Evolutionary conservation across 768 basidiomycete genomes (phyloP).

Genomic region (Holtermanniella nyarrowii): DNA sequence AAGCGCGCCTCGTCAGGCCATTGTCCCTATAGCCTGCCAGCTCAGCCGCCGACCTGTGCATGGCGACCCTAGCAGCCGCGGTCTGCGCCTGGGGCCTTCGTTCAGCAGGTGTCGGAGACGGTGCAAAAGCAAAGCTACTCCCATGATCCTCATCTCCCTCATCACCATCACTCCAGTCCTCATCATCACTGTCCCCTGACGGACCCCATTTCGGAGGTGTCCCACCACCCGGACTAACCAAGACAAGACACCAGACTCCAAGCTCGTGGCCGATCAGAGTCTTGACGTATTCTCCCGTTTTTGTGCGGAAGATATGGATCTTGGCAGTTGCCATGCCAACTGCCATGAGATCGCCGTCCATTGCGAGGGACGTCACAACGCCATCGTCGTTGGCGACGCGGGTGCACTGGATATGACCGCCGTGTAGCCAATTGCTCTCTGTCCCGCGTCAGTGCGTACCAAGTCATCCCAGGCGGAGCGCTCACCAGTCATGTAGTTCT

Average conservation of each 20-base stretch:
- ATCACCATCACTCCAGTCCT: not conserved
- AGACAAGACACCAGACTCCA: conserved; percentile 86
- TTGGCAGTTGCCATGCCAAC: conserved; percentile 77
- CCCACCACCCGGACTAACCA: conserved; percentile 59
- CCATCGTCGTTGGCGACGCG: conserved; percentile 52
- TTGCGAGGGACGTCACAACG: conserved; percentile 75
- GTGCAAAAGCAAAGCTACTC: not conserved
- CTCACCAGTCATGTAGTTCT: conserved; percentile 62
- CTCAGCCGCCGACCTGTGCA: not conserved
- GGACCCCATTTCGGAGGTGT: not conserved
- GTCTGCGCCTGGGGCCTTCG: not conserved
- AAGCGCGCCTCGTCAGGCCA: not conserved
- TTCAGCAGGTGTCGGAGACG: not conserved
- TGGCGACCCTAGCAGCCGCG: not conserved
- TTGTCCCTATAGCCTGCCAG: not conserved
- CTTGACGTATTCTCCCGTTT: conserved; percentile 61
- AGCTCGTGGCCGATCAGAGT: conserved; percentile 73
- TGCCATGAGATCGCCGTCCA: conserved; percentile 74
- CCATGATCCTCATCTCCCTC: not conserved
- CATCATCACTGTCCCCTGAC: conserved; percentile 1
- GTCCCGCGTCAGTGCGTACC: conserved; percentile 1
- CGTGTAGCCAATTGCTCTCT: conserved; percentile 74
- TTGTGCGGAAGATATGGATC: conserved; percentile 74
- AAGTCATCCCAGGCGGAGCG: not conserved
- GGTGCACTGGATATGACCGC: conserved; percentile 58